A percentile compares a stretch with the other conserved stretches of the same genome.
phyloP scores from a whole-genome alignment of 306 rosid species.

The Ochetophila trinervis region DNA sequence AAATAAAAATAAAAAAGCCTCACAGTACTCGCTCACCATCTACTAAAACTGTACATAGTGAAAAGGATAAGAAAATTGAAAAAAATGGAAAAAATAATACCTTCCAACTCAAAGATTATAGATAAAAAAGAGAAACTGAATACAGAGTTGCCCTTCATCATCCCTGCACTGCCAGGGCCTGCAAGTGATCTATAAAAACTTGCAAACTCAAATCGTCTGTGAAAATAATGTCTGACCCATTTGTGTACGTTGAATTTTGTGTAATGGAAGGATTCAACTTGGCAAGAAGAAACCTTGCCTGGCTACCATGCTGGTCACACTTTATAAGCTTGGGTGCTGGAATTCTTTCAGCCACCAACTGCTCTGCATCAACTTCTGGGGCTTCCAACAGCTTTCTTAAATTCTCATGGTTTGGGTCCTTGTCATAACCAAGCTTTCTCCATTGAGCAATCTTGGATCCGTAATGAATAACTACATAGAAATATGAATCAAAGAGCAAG shows the following conservation, averaged over 20 bases:
- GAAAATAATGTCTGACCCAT: slow-evolving; percentile 72
- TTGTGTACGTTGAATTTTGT: slow-evolving; percentile 68
- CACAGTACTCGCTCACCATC: too few relatives aligned
- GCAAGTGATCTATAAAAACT: slow-evolving; percentile 83
- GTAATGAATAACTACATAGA: slow-evolving; percentile 76
- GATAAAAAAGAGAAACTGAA: slow-evolving; percentile 25
- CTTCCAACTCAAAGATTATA: slow-evolving; percentile 15
- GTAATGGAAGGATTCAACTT: slow-evolving; percentile 92
- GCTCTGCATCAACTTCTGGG: slow-evolving; percentile 78
- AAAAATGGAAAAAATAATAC: neutral
- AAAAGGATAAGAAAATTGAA: neutral
- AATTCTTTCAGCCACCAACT: slow-evolving; percentile 56
- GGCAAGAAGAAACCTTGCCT: slow-evolving; percentile 92
- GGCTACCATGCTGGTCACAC: slow-evolving; percentile 91
- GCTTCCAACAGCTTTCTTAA: slow-evolving; percentile 80
- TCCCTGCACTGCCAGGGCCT: slow-evolving; percentile 79
- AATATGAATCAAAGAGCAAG: slow-evolving; percentile 83
- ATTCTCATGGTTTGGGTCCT: slow-evolving; percentile 76
- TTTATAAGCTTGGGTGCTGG: slow-evolving; percentile 72
- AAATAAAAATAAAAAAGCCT: too few relatives aligned
- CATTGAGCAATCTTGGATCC: slow-evolving; percentile 83
- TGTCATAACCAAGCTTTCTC: slow-evolving; percentile 81
- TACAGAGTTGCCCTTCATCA: slow-evolving; percentile 32
- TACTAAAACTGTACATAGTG: too few relatives aligned
- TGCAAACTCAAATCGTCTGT: slow-evolving; percentile 92